Percentiles rank a stretch among this genome's conserved stretches.
phyloP scores from a whole-genome alignment of 1,139 yeast species.

The Suhomyces terraborum region DNA sequence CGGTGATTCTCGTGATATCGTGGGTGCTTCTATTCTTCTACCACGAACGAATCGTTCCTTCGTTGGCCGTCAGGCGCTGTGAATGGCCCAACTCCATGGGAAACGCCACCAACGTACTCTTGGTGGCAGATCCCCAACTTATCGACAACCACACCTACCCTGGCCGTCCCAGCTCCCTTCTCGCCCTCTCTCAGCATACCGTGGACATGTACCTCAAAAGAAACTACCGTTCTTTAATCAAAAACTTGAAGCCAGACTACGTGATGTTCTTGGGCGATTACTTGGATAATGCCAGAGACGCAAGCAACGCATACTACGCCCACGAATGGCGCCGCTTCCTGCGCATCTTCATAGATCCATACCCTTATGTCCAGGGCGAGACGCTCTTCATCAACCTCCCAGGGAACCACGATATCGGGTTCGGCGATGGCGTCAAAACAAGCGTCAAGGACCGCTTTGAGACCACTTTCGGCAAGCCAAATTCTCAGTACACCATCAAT shows the following conservation, averaged over 20 bases:
- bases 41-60: slow-evolving; percentile 40
- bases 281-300: slow-evolving; percentile 54
- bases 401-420: slow-evolving; percentile 63
- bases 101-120: slow-evolving; percentile 26
- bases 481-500: slow-evolving; percentile 29
- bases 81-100: slow-evolving; percentile 31
- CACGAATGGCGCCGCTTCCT: slow-evolving; percentile 42
- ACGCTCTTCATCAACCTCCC: slow-evolving; percentile 43
- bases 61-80: slow-evolving; percentile 31
- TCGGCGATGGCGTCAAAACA: slow-evolving; percentile 48
- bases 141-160: slow-evolving; percentile 54
- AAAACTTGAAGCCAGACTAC: slow-evolving; percentile 43
- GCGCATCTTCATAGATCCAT: slow-evolving; percentile 33
- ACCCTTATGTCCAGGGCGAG: slow-evolving; percentile 24
- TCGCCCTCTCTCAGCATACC: slow-evolving; percentile 48
- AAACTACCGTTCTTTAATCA: slow-evolving; percentile 44
- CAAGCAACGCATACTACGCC: slow-evolving; percentile 41
- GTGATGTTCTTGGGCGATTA: slow-evolving; percentile 56
- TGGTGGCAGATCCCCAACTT: slow-evolving; percentile 51
- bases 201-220: slow-evolving; percentile 51
- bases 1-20: slow-evolving; percentile 17
- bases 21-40: slow-evolving; percentile 37
- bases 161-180: slow-evolving; percentile 37
- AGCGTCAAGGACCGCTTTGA: slow-evolving; percentile 42
- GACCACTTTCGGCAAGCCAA: slow-evolving; percentile 44